Evolutionary conservation across 75 land plant species (phyloP).

Genomic region (Sequoiadendron giganteum): DNA sequence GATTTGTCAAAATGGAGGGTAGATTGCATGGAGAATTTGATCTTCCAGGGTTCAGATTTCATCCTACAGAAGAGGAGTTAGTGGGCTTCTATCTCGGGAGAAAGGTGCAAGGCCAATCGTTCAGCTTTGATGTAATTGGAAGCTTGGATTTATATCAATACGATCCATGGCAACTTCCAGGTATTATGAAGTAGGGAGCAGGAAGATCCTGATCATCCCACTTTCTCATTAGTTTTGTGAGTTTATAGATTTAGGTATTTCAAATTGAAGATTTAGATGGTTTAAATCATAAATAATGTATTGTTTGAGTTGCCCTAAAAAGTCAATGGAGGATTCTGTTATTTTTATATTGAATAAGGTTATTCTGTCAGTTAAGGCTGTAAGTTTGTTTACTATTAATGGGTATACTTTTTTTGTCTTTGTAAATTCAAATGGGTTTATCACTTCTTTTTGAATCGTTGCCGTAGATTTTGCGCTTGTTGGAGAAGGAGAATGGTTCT

Average conservation of each 20-base stretch:
- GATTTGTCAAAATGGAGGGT: too few relatives aligned
- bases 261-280: background rate
- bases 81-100: slow-evolving; percentile 19
- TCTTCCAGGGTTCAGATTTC: slow-evolving; percentile 19
- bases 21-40: too few relatives aligned
- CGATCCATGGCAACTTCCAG: slow-evolving; percentile 24
- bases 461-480: background rate
- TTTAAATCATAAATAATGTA: background rate
- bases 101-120: slow-evolving; percentile 2
- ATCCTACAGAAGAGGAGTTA: slow-evolving; percentile 25
- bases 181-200: background rate
- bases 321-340: too few relatives aligned
- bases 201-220: too few relatives aligned
- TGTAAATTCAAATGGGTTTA: background rate
- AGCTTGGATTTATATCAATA: slow-evolving; percentile 10
- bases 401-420: too few relatives aligned
- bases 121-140: background rate
- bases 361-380: too few relatives aligned
- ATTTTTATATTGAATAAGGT: too few relatives aligned
- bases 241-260: background rate
- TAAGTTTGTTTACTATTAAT: too few relatives aligned
- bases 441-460: background rate
- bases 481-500: background rate
- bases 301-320: too few relatives aligned
- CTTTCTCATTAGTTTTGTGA: too few relatives aligned